Evolutionary conservation across 805 yeast genomes (phyloP), one percentile per base, ranked within the genome.

Genomic region (Saturnispora saitoi): DNA sequence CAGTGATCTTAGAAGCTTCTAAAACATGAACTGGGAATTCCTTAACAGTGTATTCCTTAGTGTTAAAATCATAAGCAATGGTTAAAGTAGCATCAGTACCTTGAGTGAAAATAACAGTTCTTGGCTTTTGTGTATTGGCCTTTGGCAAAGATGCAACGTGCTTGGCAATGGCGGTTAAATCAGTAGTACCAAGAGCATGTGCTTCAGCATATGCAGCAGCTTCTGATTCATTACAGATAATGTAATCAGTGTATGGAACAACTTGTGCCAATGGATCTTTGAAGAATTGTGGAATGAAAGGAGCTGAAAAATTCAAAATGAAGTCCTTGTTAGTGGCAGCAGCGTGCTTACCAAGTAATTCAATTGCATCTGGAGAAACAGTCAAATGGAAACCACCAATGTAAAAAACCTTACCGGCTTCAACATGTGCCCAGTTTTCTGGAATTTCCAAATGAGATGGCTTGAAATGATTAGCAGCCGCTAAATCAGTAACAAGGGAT

Each of bases 351-450:
- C 96, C 99, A 60, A 93, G 76, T 51, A 82, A 80, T 58, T 77
- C 74, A 62, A 93, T 93, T 49, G 99, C 97, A 51, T 83, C 95
- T 56, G 96, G 96, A 56, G 95, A 86, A 50, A 93, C 99, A 50
- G 99, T 93, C 71, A 93, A 77, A 70, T 93, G 99, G 87, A 82
- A 93, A n/a, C 99, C 99, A 62, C 98, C 99, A 64, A 93, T 85
- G 78, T 93, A 93, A 76, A 72, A 93, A 61, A 73, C 76, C 66
- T 81, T 74, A 52, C 91, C 98, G 45, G 71, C 73, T 70, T 87
- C 89, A 53, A 93, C 95, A 51, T 73, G 70, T 55, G 71, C 71
- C 96, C 97, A 90, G 77, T 90, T 87, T 70, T 84, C 95, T 56
- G 95, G 86, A 63, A 78, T 78, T 64, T 86, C 81, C 64, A 93